Evolutionary conservation across 192 early-diverging fungal genomes (phyloP).

Genomic region (Umbelopsis ramanniana): DNA sequence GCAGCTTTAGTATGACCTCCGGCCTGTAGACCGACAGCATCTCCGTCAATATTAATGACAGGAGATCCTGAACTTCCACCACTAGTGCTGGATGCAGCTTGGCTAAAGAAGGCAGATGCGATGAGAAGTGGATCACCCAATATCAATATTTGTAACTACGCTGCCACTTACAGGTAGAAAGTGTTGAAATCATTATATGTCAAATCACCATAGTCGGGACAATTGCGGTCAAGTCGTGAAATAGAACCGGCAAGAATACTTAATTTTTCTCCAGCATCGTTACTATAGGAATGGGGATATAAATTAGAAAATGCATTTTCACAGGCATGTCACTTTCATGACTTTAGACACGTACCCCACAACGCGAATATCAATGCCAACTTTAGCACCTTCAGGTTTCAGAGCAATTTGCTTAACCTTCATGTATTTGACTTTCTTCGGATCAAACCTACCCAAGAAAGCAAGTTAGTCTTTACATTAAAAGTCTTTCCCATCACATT

Average conservation of each 20-base stretch:
- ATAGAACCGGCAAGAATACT: slow-evolving; percentile 82
- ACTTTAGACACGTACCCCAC: slow-evolving; percentile 31
- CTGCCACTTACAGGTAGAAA: slow-evolving; percentile 48
- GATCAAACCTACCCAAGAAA: slow-evolving; percentile 60
- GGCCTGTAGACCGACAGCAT: slow-evolving; percentile 82
- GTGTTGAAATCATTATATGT: slow-evolving; percentile 73
- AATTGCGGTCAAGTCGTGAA: slow-evolving; percentile 79
- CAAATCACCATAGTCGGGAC: slow-evolving; percentile 80
- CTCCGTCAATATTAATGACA: slow-evolving; percentile 81
- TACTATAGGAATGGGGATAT: slow-evolving; percentile 39
- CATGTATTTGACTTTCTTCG: slow-evolving; percentile 75
- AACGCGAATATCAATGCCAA: slow-evolving; percentile 82
- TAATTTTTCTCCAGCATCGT: slow-evolving; percentile 85
- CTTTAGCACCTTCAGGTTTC: slow-evolving; percentile 69
- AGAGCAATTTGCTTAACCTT: slow-evolving; percentile 66
- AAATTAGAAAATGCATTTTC: background rate
- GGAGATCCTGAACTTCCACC: slow-evolving; percentile 81
- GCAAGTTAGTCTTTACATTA: background rate
- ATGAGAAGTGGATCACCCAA: background rate
- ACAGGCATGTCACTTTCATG: background rate
- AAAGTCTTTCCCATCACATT: background rate
- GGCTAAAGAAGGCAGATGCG: slow-evolving; percentile 61
- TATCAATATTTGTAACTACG: slow-evolving; percentile 45
- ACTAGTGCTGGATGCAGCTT: slow-evolving; percentile 77
- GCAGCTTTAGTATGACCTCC: slow-evolving; percentile 75